These are phyloP conservation scores for Lagerstroemia speciosa DNA, from an alignment of 345 rosid genomes.

Conservation along the genomic window DNA sequence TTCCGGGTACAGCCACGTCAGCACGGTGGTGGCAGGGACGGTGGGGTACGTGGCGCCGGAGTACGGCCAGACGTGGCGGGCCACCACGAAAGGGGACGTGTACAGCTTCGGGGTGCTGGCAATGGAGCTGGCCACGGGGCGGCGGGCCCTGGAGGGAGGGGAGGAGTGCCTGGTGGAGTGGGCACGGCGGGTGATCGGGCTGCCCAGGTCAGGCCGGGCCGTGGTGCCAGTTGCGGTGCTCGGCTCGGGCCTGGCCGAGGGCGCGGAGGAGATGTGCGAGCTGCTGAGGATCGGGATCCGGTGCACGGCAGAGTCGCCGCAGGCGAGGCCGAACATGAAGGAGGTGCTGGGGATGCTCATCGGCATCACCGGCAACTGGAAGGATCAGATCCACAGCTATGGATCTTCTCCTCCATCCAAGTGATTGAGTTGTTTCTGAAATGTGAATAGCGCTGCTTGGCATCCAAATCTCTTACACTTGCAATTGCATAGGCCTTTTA, in stretches of 20 bases:
- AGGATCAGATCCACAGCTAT: conserved; percentile 23
- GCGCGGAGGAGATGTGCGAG: conserved; percentile 57
- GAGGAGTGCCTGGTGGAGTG: conserved; percentile 92
- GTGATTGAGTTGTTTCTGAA: not conserved
- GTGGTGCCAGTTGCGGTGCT: conserved; percentile 35
- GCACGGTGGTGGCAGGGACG: conserved; percentile 88
- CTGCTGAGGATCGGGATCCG: conserved; percentile 50
- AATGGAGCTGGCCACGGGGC: conserved; percentile 84
- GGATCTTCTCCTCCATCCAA: conserved; percentile 23
- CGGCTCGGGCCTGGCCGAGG: conserved; percentile 59
- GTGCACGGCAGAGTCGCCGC: conserved; percentile 76
- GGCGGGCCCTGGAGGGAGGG: conserved; percentile 86
- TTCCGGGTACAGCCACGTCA: conserved; percentile 74
- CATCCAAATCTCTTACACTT: no score
- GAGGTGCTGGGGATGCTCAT: conserved; percentile 63
- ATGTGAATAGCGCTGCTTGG: no score
- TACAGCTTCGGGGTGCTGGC: conserved; percentile 77
- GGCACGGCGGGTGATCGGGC: conserved; percentile 57
- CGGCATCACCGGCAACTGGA: conserved; percentile 25
- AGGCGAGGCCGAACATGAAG: conserved; percentile 83
- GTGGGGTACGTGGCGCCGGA: conserved; percentile 93
- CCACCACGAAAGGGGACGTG: conserved; percentile 91
- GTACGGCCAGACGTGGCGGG: conserved; percentile 90
- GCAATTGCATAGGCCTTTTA: no score
- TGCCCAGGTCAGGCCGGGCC: conserved; percentile 18